Evolutionary conservation across 208 protist genomes (phyloP).

Genomic region (Leptomonas pyrrhocoris): DNA sequence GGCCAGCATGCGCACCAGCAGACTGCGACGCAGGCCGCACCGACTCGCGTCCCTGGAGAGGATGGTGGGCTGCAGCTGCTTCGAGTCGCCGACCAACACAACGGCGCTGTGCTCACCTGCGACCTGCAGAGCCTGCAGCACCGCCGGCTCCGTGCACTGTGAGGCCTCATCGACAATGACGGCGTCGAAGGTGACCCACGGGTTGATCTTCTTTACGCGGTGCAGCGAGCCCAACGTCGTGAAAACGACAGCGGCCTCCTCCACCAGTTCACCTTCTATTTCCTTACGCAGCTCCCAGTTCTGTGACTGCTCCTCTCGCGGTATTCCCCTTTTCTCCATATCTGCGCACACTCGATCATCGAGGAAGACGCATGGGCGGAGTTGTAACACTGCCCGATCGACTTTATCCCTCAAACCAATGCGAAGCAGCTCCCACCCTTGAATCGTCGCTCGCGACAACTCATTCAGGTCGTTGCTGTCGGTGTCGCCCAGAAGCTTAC

Average conservation of each 20-base stretch:
- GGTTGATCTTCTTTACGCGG: slow-evolving; percentile 38
- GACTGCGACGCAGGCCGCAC: slow-evolving; percentile 62
- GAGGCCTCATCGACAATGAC: slow-evolving; percentile 94
- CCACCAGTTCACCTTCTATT: background rate
- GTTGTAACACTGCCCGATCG: no score
- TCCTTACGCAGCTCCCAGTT: slow-evolving; percentile 1
- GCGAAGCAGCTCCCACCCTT: no score
- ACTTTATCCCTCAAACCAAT: no score
- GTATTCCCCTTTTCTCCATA: no score
- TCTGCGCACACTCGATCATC: slow-evolving; percentile 35
- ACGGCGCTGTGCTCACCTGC: slow-evolving; percentile 33
- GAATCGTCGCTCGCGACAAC: no score
- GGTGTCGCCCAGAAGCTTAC: no score
- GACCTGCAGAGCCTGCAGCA: slow-evolving; percentile 71
- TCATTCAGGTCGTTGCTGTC: no score
- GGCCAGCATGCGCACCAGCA: slow-evolving; percentile 79
- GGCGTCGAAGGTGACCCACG: slow-evolving; percentile 65
- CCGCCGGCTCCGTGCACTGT: slow-evolving; percentile 89
- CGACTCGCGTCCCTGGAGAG: slow-evolving; percentile 56
- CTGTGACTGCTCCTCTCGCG: no score
- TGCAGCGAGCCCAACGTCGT: slow-evolving; percentile 85
- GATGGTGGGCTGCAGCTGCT: slow-evolving; percentile 92
- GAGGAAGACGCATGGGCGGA: no score
- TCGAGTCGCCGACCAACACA: slow-evolving; percentile 89
- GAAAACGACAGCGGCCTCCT: slow-evolving; percentile 44